A percentile compares a stretch with the other conserved stretches of the same genome.
phyloP scores from a whole-genome alignment of 176 grass and related monocot species.

The Carex parvula region DNA sequence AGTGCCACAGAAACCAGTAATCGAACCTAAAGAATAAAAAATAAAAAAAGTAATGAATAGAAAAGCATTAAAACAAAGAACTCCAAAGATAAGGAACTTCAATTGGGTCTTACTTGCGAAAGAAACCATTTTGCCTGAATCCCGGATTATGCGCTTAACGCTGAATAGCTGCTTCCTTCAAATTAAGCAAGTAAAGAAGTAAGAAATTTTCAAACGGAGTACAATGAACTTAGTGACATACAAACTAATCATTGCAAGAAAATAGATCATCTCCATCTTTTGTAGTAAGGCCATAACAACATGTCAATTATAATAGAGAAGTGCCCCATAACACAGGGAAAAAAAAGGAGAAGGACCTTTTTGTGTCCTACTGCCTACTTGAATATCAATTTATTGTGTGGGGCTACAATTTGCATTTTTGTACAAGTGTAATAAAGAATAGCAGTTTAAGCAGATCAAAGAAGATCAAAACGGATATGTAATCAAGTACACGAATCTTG shows the following conservation, averaged over 20 bases:
- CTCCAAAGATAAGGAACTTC: background rate
- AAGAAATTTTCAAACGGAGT: background rate
- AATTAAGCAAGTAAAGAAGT: background rate
- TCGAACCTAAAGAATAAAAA: constrained; percentile 33
- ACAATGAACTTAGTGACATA: background rate
- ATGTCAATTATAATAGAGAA: background rate
- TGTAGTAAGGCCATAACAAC: background rate
- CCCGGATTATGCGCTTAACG: background rate
- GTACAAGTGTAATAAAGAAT: background rate
- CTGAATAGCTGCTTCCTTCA: constrained; percentile 15
- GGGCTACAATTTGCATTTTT: background rate
- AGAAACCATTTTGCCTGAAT: constrained; percentile 30
- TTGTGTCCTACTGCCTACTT: background rate
- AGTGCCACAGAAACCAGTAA: constrained; percentile 39
- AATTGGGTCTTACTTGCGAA: constrained; percentile 30
- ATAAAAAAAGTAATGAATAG: background rate
- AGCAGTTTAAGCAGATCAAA: background rate
- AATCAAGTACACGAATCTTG: background rate
- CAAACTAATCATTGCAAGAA: background rate
- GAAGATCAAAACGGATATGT: background rate
- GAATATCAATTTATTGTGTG: background rate
- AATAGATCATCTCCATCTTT: background rate
- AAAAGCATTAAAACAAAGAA: background rate
- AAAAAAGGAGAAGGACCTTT: background rate
- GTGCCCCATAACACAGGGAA: too few relatives aligned